Base-by-base conservation (phyloP, 345 rosid genomes). In the Pugionium dolabratum region DNA sequence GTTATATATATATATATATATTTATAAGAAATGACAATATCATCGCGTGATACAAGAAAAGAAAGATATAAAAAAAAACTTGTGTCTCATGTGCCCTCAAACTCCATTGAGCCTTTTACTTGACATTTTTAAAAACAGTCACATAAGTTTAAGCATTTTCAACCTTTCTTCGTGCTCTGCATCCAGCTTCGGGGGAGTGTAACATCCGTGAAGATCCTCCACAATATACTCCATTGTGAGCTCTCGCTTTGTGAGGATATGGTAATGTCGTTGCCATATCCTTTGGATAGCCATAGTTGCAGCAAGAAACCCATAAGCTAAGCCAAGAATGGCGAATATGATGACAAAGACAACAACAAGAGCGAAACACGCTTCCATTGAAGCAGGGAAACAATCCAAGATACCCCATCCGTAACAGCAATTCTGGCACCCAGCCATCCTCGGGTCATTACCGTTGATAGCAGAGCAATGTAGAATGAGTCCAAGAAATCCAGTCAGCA, bases 341-440 rank as follows among this genome's bases (percentile, higher is more conserved):
- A 94, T 86, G 9, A 94, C 84, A 76, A 94, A 94, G 54, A 94
- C 90, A 41, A 90, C 30, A 46, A 85, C 87, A 52, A 90, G 79
- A 25, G 92, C 92, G 71, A 94, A 88, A 73, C 96, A 86, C 28
- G 96, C 97, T 76, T 94, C 99, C 96, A 94, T 78, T 1, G 97
- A 88, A 25, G 96, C 96, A 52, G 97, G 99, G 78, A 94, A 94
- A 71, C 96, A 88, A 68, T 93, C 97, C 78, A 93, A 80, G 73
- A 90, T 79, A 36, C 97, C 97, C 99, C 97, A 87, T 40, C 99
- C 97, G 60, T 94, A 94, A 72, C 96, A 94, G 84, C 97, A 88
- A 73, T 90, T 88, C 75, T 88, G 97, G 77, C 99, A 90, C 48
- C 92, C 90, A 59, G 88, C 92, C 96, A 90, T 90, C 57, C 89